Percentiles rank a stretch among this genome's conserved stretches.
phyloP scores from a whole-genome alignment of 495 filamentous ascomycete species.

The Tetracladium setigerum region DNA sequence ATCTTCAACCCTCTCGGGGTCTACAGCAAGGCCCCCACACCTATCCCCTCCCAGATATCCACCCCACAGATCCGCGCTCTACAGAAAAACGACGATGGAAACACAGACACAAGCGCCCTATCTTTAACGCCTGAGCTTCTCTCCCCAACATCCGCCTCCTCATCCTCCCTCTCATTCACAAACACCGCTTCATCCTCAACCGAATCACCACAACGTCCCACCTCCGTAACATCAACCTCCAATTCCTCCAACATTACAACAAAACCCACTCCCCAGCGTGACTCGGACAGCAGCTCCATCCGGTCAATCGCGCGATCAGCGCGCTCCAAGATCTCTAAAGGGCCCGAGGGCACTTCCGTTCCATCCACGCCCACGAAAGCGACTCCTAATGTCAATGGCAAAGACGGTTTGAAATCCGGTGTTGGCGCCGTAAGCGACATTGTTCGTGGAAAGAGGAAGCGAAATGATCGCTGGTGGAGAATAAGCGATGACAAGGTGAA shows the following conservation, averaged over 20 bases:
- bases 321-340: constrained; percentile 6
- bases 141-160: constrained; percentile 18
- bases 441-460: constrained; percentile 18
- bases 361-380: background rate
- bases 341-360: background rate
- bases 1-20: constrained; percentile 63
- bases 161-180: constrained; percentile 14
- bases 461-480: constrained; percentile 82
- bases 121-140: constrained; percentile 33
- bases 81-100: constrained; percentile 11
- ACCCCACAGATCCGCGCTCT: constrained; percentile 32
- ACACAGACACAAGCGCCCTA: constrained; percentile 26
- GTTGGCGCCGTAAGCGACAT: constrained; percentile 1
- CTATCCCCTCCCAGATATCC: constrained; percentile 22
- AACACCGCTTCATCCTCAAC: constrained; percentile 5
- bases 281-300: constrained; percentile 36
- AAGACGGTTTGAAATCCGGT: background rate
- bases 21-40: constrained; percentile 48
- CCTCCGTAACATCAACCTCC: background rate
- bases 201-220: background rate
- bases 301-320: constrained; percentile 23
- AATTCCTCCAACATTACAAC: constrained; percentile 18
- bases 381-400: background rate
- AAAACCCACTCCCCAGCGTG: constrained; percentile 24
- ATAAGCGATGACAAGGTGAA: constrained; percentile 97